Conservation (phyloP, 2,329 filamentous ascomycete species). For the Ceratocystis albifundus region DNA sequence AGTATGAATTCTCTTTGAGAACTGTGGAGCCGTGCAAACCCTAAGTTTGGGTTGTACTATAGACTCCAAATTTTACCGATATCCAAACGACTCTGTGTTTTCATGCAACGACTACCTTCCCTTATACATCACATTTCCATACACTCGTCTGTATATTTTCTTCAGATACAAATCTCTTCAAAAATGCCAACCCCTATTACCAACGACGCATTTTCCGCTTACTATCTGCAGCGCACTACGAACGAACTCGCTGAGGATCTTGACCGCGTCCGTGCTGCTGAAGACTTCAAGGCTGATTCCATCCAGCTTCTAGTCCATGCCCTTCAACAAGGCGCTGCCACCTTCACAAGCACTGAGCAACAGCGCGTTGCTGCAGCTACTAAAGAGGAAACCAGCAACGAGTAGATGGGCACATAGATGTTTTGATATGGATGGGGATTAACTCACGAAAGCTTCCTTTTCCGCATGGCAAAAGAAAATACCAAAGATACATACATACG, state of each 20-base stretch:
- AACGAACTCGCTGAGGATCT: conserved; percentile 63
- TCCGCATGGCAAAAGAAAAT: neutral
- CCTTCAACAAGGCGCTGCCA: conserved; percentile 53
- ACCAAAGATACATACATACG: neutral
- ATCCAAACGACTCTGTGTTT: no score
- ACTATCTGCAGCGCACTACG: conserved; percentile 59
- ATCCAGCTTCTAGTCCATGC: conserved; percentile 56
- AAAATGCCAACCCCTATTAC: conserved; percentile 12
- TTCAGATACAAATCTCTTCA: neutral
- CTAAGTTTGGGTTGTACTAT: no score
- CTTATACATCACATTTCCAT: neutral
- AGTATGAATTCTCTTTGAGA: no score
- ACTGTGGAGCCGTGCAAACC: no score
- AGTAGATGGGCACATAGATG: neutral
- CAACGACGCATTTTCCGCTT: conserved; percentile 43
- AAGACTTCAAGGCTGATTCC: conserved; percentile 57
- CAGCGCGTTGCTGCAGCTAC: conserved; percentile 23
- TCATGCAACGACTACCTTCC: no score
- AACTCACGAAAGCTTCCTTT: neutral
- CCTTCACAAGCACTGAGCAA: conserved; percentile 44
- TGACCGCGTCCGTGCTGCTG: conserved; percentile 54
- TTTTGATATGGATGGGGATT: neutral
- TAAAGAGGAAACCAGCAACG: neutral
- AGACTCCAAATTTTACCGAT: no score
- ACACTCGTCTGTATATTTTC: neutral